Conservation (phyloP, 129 eudicot species). For the Kitagawia praeruptora region DNA sequence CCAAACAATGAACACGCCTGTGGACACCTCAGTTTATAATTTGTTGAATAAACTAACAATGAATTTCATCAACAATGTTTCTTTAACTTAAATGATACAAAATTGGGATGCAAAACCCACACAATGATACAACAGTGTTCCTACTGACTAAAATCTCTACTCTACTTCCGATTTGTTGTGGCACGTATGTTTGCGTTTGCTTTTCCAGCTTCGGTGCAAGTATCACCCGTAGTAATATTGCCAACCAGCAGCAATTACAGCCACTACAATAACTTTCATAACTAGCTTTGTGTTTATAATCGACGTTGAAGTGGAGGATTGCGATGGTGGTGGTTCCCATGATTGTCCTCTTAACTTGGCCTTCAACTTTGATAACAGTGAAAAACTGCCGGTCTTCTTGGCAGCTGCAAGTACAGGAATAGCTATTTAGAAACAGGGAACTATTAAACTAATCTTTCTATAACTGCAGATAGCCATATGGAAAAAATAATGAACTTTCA, state of each 20-base stretch:
- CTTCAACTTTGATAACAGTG: constrained; percentile 39
- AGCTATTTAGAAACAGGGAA: background rate
- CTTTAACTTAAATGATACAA: constrained; percentile 1
- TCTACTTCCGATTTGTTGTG: constrained; percentile 12
- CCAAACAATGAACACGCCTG: background rate
- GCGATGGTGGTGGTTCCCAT: constrained; percentile 36
- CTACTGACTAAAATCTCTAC: constrained; percentile 2
- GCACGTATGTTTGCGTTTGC: background rate
- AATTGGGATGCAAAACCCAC: constrained; percentile 11
- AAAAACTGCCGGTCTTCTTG: constrained; percentile 34
- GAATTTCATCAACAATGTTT: background rate
- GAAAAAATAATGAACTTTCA: background rate
- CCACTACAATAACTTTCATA: constrained; percentile 45
- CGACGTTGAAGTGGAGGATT: constrained; percentile 34
- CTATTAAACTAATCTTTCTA: background rate
- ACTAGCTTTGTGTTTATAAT: constrained; percentile 40
- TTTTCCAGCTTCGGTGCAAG: constrained; percentile 6
- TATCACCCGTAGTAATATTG: constrained; percentile 52
- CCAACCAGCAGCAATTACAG: constrained; percentile 62
- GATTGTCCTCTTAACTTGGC: constrained; percentile 68
- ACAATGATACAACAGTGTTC: background rate
- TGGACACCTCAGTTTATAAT: background rate
- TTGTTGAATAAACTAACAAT: background rate
- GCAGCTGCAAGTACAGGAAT: constrained; percentile 34
- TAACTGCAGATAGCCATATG: background rate